Conservation (phyloP, 495 filamentous ascomycete species). For the Venustampulla echinocandica region DNA sequence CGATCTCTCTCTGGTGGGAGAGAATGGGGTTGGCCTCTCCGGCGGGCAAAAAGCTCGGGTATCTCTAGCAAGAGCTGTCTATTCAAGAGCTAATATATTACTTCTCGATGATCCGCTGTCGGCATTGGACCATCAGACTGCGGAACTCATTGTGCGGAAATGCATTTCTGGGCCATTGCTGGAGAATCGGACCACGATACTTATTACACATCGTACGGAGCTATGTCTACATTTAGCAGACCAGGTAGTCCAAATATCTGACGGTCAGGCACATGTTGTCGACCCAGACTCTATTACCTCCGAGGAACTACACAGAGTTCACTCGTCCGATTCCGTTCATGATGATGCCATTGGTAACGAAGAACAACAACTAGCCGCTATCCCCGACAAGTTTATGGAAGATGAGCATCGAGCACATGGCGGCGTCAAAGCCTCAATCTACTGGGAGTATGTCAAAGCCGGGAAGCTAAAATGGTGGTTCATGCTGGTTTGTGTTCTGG, state of each 20-base stretch:
- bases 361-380: slow-evolving; percentile 40
- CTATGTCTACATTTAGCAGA: slow-evolving; percentile 56
- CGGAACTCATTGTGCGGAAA: slow-evolving; percentile 59
- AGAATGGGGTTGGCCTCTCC: slow-evolving; percentile 56
- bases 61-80: slow-evolving; percentile 28
- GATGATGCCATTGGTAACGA: slow-evolving; percentile 36
- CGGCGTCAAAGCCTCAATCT: slow-evolving; percentile 63
- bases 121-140: slow-evolving; percentile 55
- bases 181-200: slow-evolving; percentile 51
- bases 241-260: slow-evolving; percentile 57
- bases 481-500: slow-evolving; percentile 46
- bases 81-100: slow-evolving; percentile 24
- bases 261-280: slow-evolving; percentile 44
- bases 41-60: slow-evolving; percentile 57
- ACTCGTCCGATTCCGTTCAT: slow-evolving; percentile 24
- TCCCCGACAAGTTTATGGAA: slow-evolving; percentile 71
- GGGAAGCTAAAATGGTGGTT: slow-evolving; percentile 66
- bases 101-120: slow-evolving; percentile 35
- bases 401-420: slow-evolving; percentile 71
- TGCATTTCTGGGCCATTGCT: slow-evolving; percentile 58
- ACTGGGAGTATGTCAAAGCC: slow-evolving; percentile 76
- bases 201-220: slow-evolving; percentile 73
- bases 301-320: slow-evolving; percentile 19
- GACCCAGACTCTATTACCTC: slow-evolving; percentile 24
- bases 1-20: slow-evolving; percentile 52